Evolutionary conservation across 2,329 filamentous ascomycete genomes (phyloP), one percentile per base, ranked within the genome.

Genomic region (Colletotrichum nymphaeae): DNA sequence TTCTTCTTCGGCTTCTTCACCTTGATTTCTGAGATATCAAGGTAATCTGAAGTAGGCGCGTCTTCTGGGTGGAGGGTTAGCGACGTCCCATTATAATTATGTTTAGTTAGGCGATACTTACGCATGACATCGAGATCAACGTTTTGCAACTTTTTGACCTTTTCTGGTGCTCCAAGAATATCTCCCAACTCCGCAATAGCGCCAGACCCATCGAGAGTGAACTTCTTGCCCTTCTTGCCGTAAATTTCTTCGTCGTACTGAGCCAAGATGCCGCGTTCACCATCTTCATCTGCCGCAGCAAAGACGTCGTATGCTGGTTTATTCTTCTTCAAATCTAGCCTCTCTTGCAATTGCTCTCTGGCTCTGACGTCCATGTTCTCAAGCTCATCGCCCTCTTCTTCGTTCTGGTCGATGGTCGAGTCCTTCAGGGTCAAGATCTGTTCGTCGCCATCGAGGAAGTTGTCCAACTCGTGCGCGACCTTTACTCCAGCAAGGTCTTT

Each of bases 211-310:
- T 97, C 94, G 19, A 99, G 86, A 0, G 94, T 98, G 78, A 99
- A 99, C 28, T 90, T 89, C 81, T 97, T 98, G 69, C 89, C 86
- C 84, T 97, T 97, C 84, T 97, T 98, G 68, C 95, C 95, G 46
- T 93, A 90, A 66, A 98, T 97, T 79, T 98, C 96, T 76, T 98
- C 97, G 78, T 98, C 97, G 79, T 99, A 99, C 77, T 99, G 96
- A 16, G 94, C 91, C 55, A 99, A 85, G 28, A 99, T 91, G 6
- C 89, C 89, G 22, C 88, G 88, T 71, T 92, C 86, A 14, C 89
- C 92, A 28, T 89, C 89, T 32, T 91, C 88, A 57, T 93, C 92
- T 46, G 68, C 65, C 42, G 92, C 86, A 74, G 92, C 86, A 74
- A 94, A 93, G 0, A 96, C 95, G 78, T 99, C 94, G 82, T 99